Evolutionary conservation across 2,329 filamentous ascomycete species (phyloP), one percentile per base, ranked within the genome.

Genomic region (Lecanicillium sp.): DNA sequence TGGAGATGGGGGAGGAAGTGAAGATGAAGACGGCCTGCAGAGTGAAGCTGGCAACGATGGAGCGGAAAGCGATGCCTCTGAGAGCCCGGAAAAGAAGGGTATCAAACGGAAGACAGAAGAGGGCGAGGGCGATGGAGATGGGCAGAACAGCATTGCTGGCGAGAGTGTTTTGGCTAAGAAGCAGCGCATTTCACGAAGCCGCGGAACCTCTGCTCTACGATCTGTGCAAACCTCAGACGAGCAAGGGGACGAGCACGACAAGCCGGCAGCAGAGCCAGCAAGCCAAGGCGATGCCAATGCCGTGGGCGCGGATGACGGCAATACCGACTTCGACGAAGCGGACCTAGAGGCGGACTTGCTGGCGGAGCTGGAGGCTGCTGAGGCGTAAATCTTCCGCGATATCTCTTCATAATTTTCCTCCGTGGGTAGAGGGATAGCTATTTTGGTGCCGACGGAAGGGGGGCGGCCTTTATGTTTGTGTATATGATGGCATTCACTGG

Each of bases 331-430:
- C 36, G 67, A 69, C 32, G 71, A 74, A 9, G 72, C 73, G 39
- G 77, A 80, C 49, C 58, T 81, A 36, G 80, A 81, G 56, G 72
- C 75, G 28, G 78, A 81, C 49, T 65, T 84, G 54, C 62, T 79
- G 50, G 77, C 76, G 2, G 78, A 75, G 46, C 62, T 80, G 46
- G 74, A 78, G 49, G 57, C 57, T 4, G 58, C 39, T 61, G 35
- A 62, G n/a, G 37, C 33, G 10, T 43, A 25, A 37, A 22, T 11
- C 22, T 7, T 25, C 22, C 7, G 22, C 22, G 22, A 25, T 25
- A 25, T n/a, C n/a, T n/a, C n/a, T n/a, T n/a, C n/a, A n/a, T n/a
- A n/a, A n/a, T n/a, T n/a, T n/a, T n/a, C n/a, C n/a, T n/a, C n/a
- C n/a, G n/a, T n/a, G n/a, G n/a, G n/a, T n/a, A n/a, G n/a, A n/a